phyloP scores from a whole-genome alignment of 148 eudicot genomes.

The Dysphania ambrosioides region DNA sequence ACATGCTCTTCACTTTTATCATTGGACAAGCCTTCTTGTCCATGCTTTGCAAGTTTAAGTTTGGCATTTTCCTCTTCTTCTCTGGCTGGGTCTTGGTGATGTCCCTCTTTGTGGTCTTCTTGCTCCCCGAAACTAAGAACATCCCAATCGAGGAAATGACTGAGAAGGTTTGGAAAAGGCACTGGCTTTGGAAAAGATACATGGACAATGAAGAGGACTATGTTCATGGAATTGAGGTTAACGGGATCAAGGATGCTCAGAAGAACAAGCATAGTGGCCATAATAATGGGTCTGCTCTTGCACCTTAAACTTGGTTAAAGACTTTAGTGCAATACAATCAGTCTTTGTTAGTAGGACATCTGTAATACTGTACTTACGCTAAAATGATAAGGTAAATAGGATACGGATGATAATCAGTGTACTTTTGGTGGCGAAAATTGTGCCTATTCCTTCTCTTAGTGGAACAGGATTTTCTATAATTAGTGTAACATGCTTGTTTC shows the following conservation, averaged over 20 bases:
- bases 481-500: background rate
- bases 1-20: constrained; percentile 74
- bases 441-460: background rate
- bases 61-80: constrained; percentile 84
- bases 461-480: background rate
- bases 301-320: background rate
- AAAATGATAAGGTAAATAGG: background rate
- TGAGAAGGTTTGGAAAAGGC: constrained; percentile 82
- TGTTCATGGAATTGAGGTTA: constrained; percentile 29
- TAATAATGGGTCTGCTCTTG: constrained; percentile 19
- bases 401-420: constrained; percentile 1
- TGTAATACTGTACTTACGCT: constrained; percentile 10
- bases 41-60: constrained; percentile 81
- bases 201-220: constrained; percentile 41
- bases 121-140: constrained; percentile 91
- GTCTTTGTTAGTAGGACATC: background rate
- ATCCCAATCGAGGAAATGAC: constrained; percentile 97
- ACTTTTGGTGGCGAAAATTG: background rate
- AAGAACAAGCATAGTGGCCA: constrained; percentile 51
- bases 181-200: constrained; percentile 80
- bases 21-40: constrained; percentile 86
- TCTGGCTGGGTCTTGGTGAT: constrained; percentile 82
- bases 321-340: background rate
- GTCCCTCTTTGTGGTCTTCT: constrained; percentile 75
- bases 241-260: constrained; percentile 20